Conservation (phyloP, 805 yeast genomes). For the Lipomyces lipofer region DNA sequence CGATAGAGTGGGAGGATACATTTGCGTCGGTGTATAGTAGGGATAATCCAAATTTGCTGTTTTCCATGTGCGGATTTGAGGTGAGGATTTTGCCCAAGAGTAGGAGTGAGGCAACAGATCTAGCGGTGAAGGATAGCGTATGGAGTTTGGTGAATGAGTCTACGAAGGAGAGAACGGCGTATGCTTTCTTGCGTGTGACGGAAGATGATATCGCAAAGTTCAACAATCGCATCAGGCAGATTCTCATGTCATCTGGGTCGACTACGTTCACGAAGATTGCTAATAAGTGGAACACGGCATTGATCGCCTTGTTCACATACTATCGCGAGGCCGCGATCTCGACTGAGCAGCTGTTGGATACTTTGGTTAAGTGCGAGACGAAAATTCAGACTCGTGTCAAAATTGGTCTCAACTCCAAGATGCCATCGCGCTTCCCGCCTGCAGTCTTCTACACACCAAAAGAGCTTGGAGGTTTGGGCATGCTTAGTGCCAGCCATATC, state of each 20-base stretch:
- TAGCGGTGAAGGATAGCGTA: conserved; percentile 72
- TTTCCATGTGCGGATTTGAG: conserved; percentile 94
- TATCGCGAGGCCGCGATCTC: conserved; percentile 90
- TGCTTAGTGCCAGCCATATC: conserved; percentile 96
- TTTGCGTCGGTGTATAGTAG: conserved; percentile 85
- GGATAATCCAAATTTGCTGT: conserved; percentile 84
- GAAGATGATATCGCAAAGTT: conserved; percentile 77
- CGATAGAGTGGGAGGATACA: conserved; percentile 75
- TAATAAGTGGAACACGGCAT: conserved; percentile 92
- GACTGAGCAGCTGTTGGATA: conserved; percentile 74
- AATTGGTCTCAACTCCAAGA: conserved; percentile 91
- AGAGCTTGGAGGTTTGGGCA: conserved; percentile 95
- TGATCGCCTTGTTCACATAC: conserved; percentile 82
- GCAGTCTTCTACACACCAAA: conserved; percentile 98
- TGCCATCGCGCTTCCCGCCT: conserved; percentile 99
- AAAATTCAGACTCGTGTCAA: conserved; percentile 91
- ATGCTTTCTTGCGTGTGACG: conserved; percentile 81
- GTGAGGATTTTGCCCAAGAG: conserved; percentile 78
- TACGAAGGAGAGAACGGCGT: conserved; percentile 84
- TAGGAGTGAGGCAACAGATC: conserved; percentile 53
- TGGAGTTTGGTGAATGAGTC: conserved; percentile 79
- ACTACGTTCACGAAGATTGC: conserved; percentile 93
- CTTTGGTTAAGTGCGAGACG: conserved; percentile 86
- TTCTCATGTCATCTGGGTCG: conserved; percentile 93
- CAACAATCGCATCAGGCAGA: conserved; percentile 80